phyloP scores from a whole-genome alignment of 768 basidiomycete genomes.

The Kwoniella bestiolae region DNA sequence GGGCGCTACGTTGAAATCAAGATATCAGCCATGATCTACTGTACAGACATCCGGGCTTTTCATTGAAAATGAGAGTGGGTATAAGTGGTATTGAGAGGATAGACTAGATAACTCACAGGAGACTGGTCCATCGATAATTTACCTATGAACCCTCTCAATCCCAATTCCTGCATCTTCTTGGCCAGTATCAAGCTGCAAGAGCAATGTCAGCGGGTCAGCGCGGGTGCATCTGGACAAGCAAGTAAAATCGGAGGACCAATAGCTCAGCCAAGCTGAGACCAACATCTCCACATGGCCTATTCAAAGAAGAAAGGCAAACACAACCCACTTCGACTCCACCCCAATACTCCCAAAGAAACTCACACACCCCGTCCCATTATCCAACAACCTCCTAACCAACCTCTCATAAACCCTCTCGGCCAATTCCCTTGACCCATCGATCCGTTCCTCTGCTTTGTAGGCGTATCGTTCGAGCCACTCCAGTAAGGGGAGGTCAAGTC shows the following conservation, averaged over 20 bases:
- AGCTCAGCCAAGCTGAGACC: no score
- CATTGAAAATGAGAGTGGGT: not conserved
- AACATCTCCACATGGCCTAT: no score
- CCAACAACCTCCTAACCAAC: slow-evolving; percentile 69
- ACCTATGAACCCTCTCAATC: slow-evolving; percentile 80
- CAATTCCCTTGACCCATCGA: slow-evolving; percentile 68
- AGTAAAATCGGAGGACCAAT: no score
- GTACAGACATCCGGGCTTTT: no score
- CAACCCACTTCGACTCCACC: slow-evolving; percentile 77
- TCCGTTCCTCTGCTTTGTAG: slow-evolving; percentile 75
- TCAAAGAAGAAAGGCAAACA: no score
- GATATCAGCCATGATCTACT: not conserved
- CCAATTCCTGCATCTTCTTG: slow-evolving; percentile 69
- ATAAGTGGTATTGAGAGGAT: not conserved
- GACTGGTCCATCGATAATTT: slow-evolving; percentile 90
- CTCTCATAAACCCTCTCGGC: slow-evolving; percentile 71
- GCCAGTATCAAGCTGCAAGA: slow-evolving; percentile 73
- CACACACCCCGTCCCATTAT: slow-evolving; percentile 77
- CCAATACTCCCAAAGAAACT: slow-evolving; percentile 83
- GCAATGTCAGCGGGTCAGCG: not conserved
- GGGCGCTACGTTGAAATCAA: slow-evolving; percentile 57
- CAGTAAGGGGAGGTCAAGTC: slow-evolving; percentile 81
- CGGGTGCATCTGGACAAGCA: no score
- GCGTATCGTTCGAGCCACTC: slow-evolving; percentile 82
- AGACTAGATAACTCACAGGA: slow-evolving; percentile 51